A percentile compares a stretch with the other conserved stretches of the same genome.
Evolutionary conservation across 306 rosid genomes (phyloP).

Genomic region (Alnus rubra): DNA sequence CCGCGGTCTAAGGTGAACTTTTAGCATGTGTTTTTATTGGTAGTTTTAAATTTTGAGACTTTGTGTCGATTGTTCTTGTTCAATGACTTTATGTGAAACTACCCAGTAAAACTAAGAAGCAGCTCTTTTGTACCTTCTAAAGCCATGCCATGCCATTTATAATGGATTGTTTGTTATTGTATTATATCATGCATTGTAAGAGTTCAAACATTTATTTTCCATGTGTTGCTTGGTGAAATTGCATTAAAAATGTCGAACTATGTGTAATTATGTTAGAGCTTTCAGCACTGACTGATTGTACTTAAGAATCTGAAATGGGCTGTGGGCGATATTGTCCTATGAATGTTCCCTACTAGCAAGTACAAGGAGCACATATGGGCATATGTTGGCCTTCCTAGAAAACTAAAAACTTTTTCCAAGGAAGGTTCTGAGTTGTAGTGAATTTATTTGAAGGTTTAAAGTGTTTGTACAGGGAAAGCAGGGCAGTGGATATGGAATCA

Average conservation of each 20-base stretch:
- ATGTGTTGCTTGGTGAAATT: not conserved
- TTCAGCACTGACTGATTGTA: not conserved
- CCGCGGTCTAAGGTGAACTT: constrained; percentile 64
- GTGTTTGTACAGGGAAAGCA: constrained; percentile 67
- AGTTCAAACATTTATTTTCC: not conserved
- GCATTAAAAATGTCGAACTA: not conserved
- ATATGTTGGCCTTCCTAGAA: not conserved
- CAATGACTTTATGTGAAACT: not conserved
- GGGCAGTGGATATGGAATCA: constrained; percentile 82
- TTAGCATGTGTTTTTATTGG: not conserved
- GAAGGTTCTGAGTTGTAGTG: not conserved
- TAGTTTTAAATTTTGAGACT: not conserved
- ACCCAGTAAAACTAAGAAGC: not conserved
- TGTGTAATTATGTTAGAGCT: not conserved
- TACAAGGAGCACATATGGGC: not conserved
- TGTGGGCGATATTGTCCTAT: not conserved
- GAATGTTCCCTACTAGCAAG: not conserved
- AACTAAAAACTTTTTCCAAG: not conserved
- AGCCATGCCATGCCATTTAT: not conserved
- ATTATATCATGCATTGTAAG: not conserved
- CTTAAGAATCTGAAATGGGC: not conserved
- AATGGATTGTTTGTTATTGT: not conserved
- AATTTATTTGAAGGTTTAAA: constrained; percentile 17
- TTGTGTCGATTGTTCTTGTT: not conserved
- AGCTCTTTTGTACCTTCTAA: not conserved